Evolutionary conservation across 2,329 filamentous ascomycete species (phyloP).

Genomic region (Pseudocercospora fuligena): DNA sequence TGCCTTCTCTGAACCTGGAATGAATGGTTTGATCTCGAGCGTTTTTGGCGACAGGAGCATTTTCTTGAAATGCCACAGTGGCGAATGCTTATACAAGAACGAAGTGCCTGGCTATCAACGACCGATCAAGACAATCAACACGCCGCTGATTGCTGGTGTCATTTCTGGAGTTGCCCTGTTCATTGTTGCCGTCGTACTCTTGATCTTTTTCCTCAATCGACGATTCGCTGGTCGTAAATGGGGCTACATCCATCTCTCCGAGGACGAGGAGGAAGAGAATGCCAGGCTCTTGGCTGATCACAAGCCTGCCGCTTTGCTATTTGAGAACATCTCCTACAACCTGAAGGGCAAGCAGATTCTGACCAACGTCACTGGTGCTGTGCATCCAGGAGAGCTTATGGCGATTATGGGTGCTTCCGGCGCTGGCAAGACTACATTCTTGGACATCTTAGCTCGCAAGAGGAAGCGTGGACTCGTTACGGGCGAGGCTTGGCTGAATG

Average conservation of each 20-base stretch:
- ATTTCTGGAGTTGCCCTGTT: constrained; percentile 87
- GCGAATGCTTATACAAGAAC: constrained; percentile 91
- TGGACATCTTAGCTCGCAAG: constrained; percentile 94
- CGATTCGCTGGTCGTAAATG: constrained; percentile 57
- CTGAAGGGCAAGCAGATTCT: constrained; percentile 90
- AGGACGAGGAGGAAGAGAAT: constrained; percentile 83
- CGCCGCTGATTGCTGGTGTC: constrained; percentile 89
- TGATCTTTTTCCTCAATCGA: constrained; percentile 86
- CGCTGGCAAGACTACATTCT: constrained; percentile 94
- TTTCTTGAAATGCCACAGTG: constrained; percentile 76
- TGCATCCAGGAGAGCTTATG: constrained; percentile 92
- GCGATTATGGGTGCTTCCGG: constrained; percentile 99
- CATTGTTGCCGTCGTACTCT: constrained; percentile 80
- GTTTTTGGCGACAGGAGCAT: constrained; percentile 95
- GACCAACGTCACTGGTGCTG: constrained; percentile 77
- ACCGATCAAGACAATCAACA: constrained; percentile 94
- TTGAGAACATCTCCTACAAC: constrained; percentile 83
- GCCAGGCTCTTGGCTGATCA: constrained; percentile 88
- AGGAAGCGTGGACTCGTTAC: constrained; percentile 83
- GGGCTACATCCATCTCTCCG: constrained; percentile 75
- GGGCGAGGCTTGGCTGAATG: constrained; percentile 91
- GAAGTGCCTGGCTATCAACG: constrained; percentile 89
- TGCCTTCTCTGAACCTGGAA: constrained; percentile 85
- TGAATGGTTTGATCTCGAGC: constrained; percentile 85
- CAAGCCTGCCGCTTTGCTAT: constrained; percentile 85